Evolutionary conservation across 371 early-diverging fungal species (phyloP), one percentile per base, ranked within the genome.

Genomic region (Cokeromyces recurvatus): DNA sequence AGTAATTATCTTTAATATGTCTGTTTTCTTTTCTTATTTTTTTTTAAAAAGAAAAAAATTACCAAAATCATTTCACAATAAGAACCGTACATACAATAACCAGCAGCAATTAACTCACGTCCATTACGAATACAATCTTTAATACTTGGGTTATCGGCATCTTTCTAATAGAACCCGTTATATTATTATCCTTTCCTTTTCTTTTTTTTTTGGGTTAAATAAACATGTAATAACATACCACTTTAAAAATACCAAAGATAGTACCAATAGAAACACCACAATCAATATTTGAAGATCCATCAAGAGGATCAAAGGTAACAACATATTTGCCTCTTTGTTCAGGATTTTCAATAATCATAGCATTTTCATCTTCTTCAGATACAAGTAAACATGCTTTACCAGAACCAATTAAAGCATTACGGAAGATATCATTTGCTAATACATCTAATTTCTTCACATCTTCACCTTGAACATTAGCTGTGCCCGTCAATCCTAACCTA

Each of bases 241-340:
- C 81, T 55, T 82, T 79, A 82, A 93, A 97, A 64, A 97, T 93
- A 52, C 97, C 97, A 77, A 97, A 97, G 65, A 97, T 97, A 23
- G 98, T 96, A 68, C 98, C 98, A 44, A 97, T 90, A 35, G 92
- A 91, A 32, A 97, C 95, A 76, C 96, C 98, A 59, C 94, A 93
- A 62, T 97, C 98, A 64, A 97, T 97, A 78, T 97, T 97, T 72
- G 91, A 90, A 53, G 85, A 85, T 41, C 98, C 98, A 67, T 97
- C 97, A 25, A 97, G 81, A 35, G 98, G 98, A 66, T 97, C 98
- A 77, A 97, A 97, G 23, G 91, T 92, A 22, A 97, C 94, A 62
- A 90, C 87, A 79, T 97, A 97, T 69, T 91, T 87, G 58, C 93
- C 97, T 32, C 82, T 83, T 48, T 73, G 75, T 36, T 71, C 63